Evolutionary conservation across 2,329 filamentous ascomycete species (phyloP).

Genomic region (Chrysosporium keratinophilum): DNA sequence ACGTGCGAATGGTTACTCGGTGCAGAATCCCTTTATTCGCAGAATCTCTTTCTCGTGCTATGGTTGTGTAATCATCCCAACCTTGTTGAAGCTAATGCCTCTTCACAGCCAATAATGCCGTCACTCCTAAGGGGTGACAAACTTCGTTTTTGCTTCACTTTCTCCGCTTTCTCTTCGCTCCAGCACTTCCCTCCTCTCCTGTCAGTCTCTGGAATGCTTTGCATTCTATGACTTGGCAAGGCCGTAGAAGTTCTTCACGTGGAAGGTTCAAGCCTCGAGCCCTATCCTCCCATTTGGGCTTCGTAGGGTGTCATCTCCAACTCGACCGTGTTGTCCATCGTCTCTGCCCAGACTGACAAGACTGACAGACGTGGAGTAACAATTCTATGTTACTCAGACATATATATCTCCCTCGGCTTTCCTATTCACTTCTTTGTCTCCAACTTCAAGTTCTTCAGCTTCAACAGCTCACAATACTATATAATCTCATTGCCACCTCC

Average conservation of each 20-base stretch:
- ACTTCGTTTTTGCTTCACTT: constrained; percentile 11
- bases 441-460: constrained; percentile 1
- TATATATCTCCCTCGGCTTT: constrained; percentile 9
- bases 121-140: background rate
- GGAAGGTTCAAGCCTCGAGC: constrained; percentile 6
- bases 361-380: constrained; percentile 12
- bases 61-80: constrained; percentile 10
- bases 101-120: background rate
- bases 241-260: constrained; percentile 6
- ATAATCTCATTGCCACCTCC: constrained; percentile 3
- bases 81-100: background rate
- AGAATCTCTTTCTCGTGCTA: constrained; percentile 10
- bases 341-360: constrained; percentile 10
- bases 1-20: constrained; percentile 9
- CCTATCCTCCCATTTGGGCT: background rate
- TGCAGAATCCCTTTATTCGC: constrained; percentile 10
- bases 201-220: background rate
- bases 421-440: constrained; percentile 4
- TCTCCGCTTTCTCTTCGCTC: background rate
- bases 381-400: constrained; percentile 9
- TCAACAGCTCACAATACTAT: background rate
- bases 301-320: constrained; percentile 1
- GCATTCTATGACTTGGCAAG: background rate
- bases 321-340: background rate
- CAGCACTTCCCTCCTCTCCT: background rate